Percentiles rank a stretch among this genome's conserved stretches.
These are phyloP conservation scores for Tricholoma sp. DNA, from an alignment of 768 basidiomycete species.

Conservation along the genomic window DNA sequence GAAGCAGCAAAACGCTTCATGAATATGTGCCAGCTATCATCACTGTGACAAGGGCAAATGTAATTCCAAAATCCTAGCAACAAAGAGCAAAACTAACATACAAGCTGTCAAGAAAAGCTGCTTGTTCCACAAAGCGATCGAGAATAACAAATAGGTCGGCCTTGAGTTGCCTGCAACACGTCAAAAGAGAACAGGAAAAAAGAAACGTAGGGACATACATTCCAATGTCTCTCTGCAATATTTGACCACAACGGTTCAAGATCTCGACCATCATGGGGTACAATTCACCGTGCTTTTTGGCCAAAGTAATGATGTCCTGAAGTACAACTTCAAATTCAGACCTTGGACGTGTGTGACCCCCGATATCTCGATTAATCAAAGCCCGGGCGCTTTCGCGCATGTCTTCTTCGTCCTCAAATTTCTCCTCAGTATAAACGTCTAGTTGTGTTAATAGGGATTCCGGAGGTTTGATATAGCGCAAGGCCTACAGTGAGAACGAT, in stretches of 20 bases:
- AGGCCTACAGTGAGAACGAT: constrained; percentile 38
- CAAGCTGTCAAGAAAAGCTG: constrained; percentile 58
- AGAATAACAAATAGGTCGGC: constrained; percentile 52
- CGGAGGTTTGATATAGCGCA: constrained; percentile 72
- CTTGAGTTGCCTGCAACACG: constrained; percentile 51
- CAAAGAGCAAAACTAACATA: constrained; percentile 26
- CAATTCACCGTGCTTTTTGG: constrained; percentile 57
- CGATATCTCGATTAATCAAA: constrained; percentile 21
- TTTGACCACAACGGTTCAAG: constrained; percentile 46
- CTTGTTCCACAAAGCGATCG: constrained; percentile 63
- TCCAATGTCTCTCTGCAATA: constrained; percentile 57
- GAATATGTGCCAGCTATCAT: constrained; percentile 60
- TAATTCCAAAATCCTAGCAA: constrained; percentile 7
- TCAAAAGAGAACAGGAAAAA: background rate
- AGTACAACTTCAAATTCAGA: constrained; percentile 53
- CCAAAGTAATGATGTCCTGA: constrained; percentile 55
- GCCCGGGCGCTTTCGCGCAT: constrained; percentile 58
- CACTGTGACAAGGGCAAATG: constrained; percentile 32
- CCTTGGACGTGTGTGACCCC: constrained; percentile 25
- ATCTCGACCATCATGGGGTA: constrained; percentile 60
- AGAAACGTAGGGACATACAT: constrained; percentile 38
- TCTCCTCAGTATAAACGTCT: constrained; percentile 80
- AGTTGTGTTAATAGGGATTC: constrained; percentile 70
- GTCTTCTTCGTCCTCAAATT: constrained; percentile 87
- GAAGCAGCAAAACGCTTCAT: constrained; percentile 56